Conservation (phyloP, 2,329 filamentous ascomycete species). For the Fusarium mexicanum region DNA sequence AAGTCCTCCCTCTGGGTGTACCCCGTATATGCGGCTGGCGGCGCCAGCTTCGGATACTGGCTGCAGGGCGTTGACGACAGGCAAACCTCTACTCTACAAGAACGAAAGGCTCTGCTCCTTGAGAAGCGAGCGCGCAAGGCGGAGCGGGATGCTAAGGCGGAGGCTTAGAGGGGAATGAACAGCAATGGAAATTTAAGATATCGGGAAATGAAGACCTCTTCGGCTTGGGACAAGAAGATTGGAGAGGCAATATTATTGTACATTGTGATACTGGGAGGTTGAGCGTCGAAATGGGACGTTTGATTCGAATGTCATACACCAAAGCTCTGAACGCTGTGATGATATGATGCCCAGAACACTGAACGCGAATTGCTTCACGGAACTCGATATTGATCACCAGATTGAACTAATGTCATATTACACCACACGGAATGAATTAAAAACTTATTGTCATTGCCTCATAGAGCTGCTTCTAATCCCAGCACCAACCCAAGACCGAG, state of each 20-base stretch:
- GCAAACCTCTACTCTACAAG: conserved; percentile 79
- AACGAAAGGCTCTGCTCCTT: conserved; percentile 81
- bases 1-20: conserved; percentile 88
- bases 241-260: conserved; percentile 32
- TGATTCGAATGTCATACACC: conserved; percentile 30
- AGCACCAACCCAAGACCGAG: conserved; percentile 10
- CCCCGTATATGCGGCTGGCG: conserved; percentile 85
- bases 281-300: conserved; percentile 41
- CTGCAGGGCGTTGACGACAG: conserved; percentile 87
- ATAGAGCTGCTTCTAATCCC: conserved; percentile 10
- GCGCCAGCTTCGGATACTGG: conserved; percentile 97
- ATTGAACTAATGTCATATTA: background rate
- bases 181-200: conserved; percentile 14
- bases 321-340: conserved; percentile 20
- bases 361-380: background rate
- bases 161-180: conserved; percentile 34
- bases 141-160: conserved; percentile 48
- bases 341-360: background rate
- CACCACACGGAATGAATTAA: background rate
- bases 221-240: conserved; percentile 3
- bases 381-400: background rate
- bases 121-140: conserved; percentile 85
- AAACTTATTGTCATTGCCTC: conserved; percentile 12
- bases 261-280: conserved; percentile 39
- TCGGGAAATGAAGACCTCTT: conserved; percentile 13